Evolutionary conservation across 257 asterid species (phyloP), one percentile per base, ranked within the genome.

Genomic region (Avicennia marina): DNA sequence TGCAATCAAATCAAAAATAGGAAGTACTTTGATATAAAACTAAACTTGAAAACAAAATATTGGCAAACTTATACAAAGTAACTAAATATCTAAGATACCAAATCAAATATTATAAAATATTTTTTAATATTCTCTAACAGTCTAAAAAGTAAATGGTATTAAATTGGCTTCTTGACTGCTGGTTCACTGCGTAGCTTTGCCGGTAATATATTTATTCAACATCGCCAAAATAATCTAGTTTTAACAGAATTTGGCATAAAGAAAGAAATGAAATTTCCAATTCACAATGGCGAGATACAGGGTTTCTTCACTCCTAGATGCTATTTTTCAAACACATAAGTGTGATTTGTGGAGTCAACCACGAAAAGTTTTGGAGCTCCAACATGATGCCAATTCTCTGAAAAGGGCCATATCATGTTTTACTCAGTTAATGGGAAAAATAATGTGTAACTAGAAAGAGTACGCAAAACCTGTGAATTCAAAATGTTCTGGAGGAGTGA

Each of bases 331-430:
- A 27, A 26, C 36, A 25, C n/a, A 25, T 21, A 63, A 46, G 25
- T 34, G 47, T n/a, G 61, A 5, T 25, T 21, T 44, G 36, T 56
- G 20, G 71, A 36, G 42, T 7, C 59, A 48, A 48, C 11, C 20
- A 40, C 26, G 53, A n/a, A n/a, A 40, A 21, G 16, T 33, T 39
- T 27, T 22, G 49, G 43, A 55, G 51, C 40, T 53, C 12, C 58
- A 25, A 15, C 47, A 56, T 19, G 22, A 36, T 65, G 70, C 10
- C 29, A 38, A 47, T 56, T 27, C 29, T 48, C 60, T 65, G 46
- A 24, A 39, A 65, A 27, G 34, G 26, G 8, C 39, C 22, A 45
- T 48, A 56, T 19, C 31, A 55, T 26, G 44, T 38, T 32, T 47
- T 57, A 32, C 34, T 51, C 44, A 22, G 11, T 5, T 2, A 31